Evolutionary conservation across 768 basidiomycete species (phyloP), one percentile per base, ranked within the genome.

Genomic region (Hypholoma fasciculare): DNA sequence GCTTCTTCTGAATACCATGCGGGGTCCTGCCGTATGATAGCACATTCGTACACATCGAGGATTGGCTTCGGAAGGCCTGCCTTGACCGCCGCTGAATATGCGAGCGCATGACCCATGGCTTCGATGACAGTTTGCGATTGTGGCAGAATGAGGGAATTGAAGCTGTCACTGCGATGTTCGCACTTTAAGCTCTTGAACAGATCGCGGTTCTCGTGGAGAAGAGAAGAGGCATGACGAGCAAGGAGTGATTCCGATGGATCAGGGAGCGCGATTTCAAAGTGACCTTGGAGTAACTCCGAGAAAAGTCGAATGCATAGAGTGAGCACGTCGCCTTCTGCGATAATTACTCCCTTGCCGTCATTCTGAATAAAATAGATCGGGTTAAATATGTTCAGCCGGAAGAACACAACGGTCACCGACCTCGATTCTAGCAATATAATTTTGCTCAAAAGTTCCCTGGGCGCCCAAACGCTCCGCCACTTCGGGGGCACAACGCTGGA

Each of bases 401-500:
- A 47, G 38, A 47, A 38, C 54, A 46, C 37, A 38, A 20, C 39
- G 56, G 40, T 17, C 7, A 59, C 63, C 63, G 55, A 85, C 85
- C 74, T 84, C 80, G 30, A 82, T 76, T 44, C 74, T 74, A 4
- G 80, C 78, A 74, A 87, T 79, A 62, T 83, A 82, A 63, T 88
- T 88, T 54, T 82, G 79, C 51, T 83, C 85, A 55, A 86, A 87
- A 0, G 83, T 79, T 2, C 87, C 86, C 68, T 87, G 86, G 2
- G 84, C 87, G 49, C 87, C 87, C 56, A 83, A 86, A 11, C 87
- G 77, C 60, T 89, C 87, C 5, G 83, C 76, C n/a, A 87, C 73
- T 55, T 82, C 80, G 9, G 78, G 70, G 7, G 77, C 71, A 58
- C 77, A 81, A 16, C 79, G 72, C 61, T 83, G 81, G 61, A 81